Conservation (phyloP, 768 basidiomycete species). For the Rhizopogon vulgaris region DNA sequence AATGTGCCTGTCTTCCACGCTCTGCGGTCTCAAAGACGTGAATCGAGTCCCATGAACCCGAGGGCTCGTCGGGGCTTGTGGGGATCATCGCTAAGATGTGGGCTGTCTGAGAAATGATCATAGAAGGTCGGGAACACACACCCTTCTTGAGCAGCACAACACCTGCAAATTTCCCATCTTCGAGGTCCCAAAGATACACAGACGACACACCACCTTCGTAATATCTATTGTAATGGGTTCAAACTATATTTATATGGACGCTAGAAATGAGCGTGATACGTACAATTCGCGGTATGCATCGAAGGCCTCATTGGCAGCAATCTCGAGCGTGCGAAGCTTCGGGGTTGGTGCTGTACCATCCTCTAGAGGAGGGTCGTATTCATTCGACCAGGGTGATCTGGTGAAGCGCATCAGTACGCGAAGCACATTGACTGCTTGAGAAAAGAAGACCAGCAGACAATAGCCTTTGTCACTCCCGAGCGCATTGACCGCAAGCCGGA, state of each 20-base stretch:
- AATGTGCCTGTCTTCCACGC: conserved; percentile 87
- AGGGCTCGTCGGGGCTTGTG: conserved; percentile 49
- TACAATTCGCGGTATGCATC: conserved; percentile 96
- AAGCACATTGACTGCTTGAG: background rate
- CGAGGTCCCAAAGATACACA: conserved; percentile 97
- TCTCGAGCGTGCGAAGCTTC: conserved; percentile 86
- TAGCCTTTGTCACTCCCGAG: background rate
- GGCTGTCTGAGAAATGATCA: conserved; percentile 1
- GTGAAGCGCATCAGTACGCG: conserved; percentile 9
- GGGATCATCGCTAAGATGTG: conserved; percentile 54
- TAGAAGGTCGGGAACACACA: conserved; percentile 21
- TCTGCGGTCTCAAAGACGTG: conserved; percentile 97
- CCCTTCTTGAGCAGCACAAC: conserved; percentile 96
- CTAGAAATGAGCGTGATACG: conserved; percentile 14
- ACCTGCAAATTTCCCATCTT: conserved; percentile 94
- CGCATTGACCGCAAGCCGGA: conserved; percentile 4
- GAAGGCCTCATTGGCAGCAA: conserved; percentile 92
- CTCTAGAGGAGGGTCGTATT: conserved; percentile 85
- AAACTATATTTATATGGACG: too few species aligned
- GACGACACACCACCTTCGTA: conserved; percentile 97
- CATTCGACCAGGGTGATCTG: conserved; percentile 98
- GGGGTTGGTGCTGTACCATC: conserved; percentile 84
- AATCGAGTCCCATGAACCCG: conserved; percentile 96
- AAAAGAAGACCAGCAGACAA: background rate
- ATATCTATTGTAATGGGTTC: conserved; percentile 49